These are phyloP conservation scores for Chloranthus sessilifolius DNA, from an alignment of 164 flowering plant genomes.

Conservation along the genomic window DNA sequence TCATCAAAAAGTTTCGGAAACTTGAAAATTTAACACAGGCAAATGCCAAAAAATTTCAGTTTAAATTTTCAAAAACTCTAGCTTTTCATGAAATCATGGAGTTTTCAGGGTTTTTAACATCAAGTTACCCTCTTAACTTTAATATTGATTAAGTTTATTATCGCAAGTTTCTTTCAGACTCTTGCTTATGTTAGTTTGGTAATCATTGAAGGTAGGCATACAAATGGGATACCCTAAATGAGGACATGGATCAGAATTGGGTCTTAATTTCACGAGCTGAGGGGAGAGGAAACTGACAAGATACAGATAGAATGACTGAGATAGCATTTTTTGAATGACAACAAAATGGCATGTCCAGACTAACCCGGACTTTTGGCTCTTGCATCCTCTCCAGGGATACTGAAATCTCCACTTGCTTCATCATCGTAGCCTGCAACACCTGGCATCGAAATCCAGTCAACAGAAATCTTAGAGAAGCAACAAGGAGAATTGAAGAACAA, in stretches of 20 bases:
- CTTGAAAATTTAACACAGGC: no score
- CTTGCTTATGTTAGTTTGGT: neutral
- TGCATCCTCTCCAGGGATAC: slow-evolving; percentile 42
- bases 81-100: neutral
- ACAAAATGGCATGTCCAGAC: slow-evolving; percentile 18
- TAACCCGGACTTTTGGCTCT: slow-evolving; percentile 50
- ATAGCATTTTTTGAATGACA: no score
- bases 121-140: no score
- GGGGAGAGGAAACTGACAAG: neutral
- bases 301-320: neutral
- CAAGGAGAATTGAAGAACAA: neutral
- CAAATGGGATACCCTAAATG: no score
- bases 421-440: slow-evolving; percentile 65
- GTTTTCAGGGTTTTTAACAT: neutral
- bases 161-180: no score
- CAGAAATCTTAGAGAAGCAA: neutral
- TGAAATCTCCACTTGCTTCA: slow-evolving; percentile 62
- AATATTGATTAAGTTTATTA: neutral
- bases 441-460: slow-evolving; percentile 19
- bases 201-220: neutral
- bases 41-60: neutral
- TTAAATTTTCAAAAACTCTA: neutral
- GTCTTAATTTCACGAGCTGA: neutral
- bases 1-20: no score
- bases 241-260: no score